phyloP scores from a whole-genome alignment of 306 rosid genomes.

The Prunus campanulata region DNA sequence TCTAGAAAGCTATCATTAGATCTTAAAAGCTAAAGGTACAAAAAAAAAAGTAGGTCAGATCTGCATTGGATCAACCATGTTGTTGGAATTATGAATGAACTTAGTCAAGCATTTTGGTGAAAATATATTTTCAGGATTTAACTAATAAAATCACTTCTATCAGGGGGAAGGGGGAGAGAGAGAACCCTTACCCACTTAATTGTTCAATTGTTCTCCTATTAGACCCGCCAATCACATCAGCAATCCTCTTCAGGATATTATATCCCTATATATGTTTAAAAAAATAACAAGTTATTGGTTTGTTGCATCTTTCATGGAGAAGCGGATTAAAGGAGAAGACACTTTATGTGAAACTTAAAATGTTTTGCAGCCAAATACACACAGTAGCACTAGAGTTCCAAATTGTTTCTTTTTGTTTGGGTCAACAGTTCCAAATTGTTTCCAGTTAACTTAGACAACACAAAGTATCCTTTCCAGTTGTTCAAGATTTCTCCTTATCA shows the following conservation, averaged over 20 bases:
- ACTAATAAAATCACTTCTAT: neutral
- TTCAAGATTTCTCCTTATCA: neutral
- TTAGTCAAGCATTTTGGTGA: conserved; percentile 12
- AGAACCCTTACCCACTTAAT: conserved; percentile 79
- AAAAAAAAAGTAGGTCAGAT: neutral
- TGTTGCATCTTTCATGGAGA: conserved; percentile 15
- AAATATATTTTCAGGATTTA: neutral
- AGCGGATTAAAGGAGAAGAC: conserved; percentile 12
- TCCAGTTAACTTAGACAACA: neutral
- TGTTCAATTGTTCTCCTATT: conserved; percentile 57
- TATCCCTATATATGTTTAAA: conserved; percentile 56
- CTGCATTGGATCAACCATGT: neutral
- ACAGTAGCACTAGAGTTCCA: neutral
- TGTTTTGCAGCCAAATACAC: neutral
- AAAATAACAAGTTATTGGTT: conserved; percentile 14
- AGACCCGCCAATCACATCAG: conserved; percentile 65
- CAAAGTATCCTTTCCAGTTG: neutral
- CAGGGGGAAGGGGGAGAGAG: neutral
- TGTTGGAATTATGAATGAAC: conserved; percentile 5
- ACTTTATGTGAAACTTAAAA: conserved; percentile 24
- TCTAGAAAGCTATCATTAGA: conserved; percentile 12
- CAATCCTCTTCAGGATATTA: conserved; percentile 71
- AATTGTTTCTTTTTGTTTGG: neutral
- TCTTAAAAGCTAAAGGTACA: neutral
- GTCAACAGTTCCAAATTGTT: neutral